Evolutionary conservation across 306 rosid species (phyloP).

Genomic region (Inga laurina): DNA sequence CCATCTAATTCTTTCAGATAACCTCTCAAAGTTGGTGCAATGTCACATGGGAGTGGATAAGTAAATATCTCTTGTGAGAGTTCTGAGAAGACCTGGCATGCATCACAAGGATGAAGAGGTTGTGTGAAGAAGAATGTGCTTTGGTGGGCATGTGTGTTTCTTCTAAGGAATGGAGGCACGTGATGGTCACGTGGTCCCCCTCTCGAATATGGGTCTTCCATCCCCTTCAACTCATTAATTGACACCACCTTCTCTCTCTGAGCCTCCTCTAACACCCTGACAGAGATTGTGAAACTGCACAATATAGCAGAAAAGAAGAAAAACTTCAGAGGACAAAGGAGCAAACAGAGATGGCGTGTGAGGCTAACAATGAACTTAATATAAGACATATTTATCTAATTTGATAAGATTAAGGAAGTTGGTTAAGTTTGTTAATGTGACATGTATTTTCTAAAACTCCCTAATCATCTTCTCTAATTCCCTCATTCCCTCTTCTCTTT

Average conservation of each 20-base stretch:
- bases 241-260: not conserved
- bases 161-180: slow-evolving; percentile 37
- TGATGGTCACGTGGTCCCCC: slow-evolving; percentile 54
- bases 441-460: no score
- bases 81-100: slow-evolving; percentile 2
- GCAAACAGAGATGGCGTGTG: not conserved
- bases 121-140: slow-evolving; percentile 23
- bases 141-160: slow-evolving; percentile 54
- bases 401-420: no score
- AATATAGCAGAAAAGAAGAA: not conserved
- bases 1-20: slow-evolving; percentile 11
- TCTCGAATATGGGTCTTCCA: slow-evolving; percentile 52
- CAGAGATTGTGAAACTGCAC: not conserved
- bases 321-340: not conserved
- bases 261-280: not conserved
- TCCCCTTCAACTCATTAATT: slow-evolving; percentile 42
- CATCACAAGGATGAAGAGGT: slow-evolving; percentile 10
- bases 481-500: no score
- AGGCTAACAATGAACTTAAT: not conserved
- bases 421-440: no score
- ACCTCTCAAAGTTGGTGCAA: slow-evolving; percentile 34
- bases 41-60: slow-evolving; percentile 26
- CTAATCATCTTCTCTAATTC: no score
- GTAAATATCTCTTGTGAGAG: not conserved
- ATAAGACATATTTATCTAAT: no score